Base-by-base conservation (phyloP, 2,329 filamentous ascomycete genomes). In the Cladophialophora psammophila region DNA sequence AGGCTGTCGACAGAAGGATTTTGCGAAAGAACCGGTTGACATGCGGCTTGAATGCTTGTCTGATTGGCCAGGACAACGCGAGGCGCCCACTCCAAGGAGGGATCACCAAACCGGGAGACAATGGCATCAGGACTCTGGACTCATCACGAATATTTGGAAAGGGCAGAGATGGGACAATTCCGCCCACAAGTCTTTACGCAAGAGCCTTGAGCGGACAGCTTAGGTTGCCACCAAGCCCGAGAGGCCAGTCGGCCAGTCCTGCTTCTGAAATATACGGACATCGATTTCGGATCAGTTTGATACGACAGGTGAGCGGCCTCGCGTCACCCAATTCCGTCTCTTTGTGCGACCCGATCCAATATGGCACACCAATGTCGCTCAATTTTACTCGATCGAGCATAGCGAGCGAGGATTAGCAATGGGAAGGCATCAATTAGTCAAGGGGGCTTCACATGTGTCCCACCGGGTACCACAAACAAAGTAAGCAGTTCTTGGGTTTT, bases 361-460 rank as follows among this genome's bases (percentile, higher is more conserved):
- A 20, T 50, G 45, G 20, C 45, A 26, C 45, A 6, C 26, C 18
- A 2, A 20, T 6, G 45, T 50, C 45, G 45, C 45, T 50, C 18
- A 50, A 26, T 18, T 5, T 50, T 50, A 50, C 45, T 50, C 15
- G 8, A 50, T 50, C 9, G 45, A 50, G 45, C 9, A 50, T 50
- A 50, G 45, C 20, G 18, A 50, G 5, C 18, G 45, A 50, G 8
- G 15, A 26, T 12, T 50, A 20, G 18, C 18, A 50, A 26, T 12
- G 12, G 18, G 7, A 50, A 50, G 18, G 5, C 45, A 26, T 10
- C 45, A 50, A 50, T 50, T 50, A 50, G 45, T 50, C 45, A 50
- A 50, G 45, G 45, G n/a, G 18, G 45, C 45, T 50, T 50, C 45
- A 26, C 45, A 50, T 20, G 18, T 50, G 18, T 26, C 26, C 45